Conservation (phyloP, 768 basidiomycete genomes). For the Strobilomyces echinocephalus region DNA sequence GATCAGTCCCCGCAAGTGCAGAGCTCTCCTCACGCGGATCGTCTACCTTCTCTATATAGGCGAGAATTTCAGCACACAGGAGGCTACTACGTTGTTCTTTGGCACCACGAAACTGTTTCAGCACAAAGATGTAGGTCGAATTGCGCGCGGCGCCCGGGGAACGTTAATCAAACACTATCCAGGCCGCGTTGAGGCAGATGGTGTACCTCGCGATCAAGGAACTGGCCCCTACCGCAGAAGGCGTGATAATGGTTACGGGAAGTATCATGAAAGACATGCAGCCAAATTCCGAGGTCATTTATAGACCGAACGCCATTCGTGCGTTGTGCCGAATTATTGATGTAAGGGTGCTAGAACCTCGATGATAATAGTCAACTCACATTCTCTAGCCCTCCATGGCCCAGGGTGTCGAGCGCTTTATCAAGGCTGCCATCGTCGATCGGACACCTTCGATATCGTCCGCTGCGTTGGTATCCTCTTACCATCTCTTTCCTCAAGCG, state of each 20-base stretch:
- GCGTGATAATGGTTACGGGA: conserved; percentile 99
- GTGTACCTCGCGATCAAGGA: conserved; percentile 99
- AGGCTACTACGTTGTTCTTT: conserved; percentile 97
- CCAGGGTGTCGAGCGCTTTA: conserved; percentile 97
- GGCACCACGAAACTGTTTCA: conserved; percentile 98
- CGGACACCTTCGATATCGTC: conserved; percentile 93
- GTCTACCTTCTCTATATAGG: conserved; percentile 96
- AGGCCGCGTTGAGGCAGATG: conserved; percentile 95
- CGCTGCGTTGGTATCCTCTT: conserved; percentile 93
- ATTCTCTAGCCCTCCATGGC: conserved; percentile 90
- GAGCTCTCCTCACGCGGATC: conserved; percentile 92
- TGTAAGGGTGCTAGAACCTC: conserved; percentile 52
- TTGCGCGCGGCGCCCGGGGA: neutral
- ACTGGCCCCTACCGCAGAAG: conserved; percentile 89
- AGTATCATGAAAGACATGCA: conserved; percentile 99
- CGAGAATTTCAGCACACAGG: conserved; percentile 90
- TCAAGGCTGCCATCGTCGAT: conserved; percentile 99
- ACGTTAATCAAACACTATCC: conserved; percentile 13
- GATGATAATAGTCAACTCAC: conserved; percentile 9
- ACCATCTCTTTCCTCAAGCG: conserved; percentile 90
- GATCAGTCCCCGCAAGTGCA: conserved; percentile 95
- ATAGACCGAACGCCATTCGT: conserved; percentile 95
- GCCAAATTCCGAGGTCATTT: conserved; percentile 96
- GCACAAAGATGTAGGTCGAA: conserved; percentile 88
- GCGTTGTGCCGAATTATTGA: conserved; percentile 96